These are phyloP conservation scores for Phytopythium delawarense DNA, from an alignment of 352 stramenopile genomes.

Conservation along the genomic window DNA sequence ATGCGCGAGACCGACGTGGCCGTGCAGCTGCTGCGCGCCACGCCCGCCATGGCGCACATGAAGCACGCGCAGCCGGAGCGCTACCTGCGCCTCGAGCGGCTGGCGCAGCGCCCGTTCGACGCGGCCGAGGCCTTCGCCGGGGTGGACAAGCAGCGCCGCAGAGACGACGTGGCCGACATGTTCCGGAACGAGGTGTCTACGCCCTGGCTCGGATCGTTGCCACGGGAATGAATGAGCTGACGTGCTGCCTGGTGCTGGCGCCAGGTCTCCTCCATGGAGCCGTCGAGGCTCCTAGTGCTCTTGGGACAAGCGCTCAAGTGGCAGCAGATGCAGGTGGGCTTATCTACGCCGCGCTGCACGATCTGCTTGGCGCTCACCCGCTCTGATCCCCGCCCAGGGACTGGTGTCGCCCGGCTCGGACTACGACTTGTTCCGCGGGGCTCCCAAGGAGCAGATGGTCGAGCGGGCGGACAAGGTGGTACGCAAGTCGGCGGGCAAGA, in stretches of 20 bases:
- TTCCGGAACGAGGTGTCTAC: conserved; percentile 58
- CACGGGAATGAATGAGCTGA: background rate
- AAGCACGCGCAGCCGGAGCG: conserved; percentile 47
- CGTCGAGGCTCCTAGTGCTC: conserved; percentile 85
- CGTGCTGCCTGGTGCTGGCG: background rate
- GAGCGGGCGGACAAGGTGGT: conserved; percentile 64
- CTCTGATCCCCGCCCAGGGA: conserved; percentile 27
- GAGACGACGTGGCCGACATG: conserved; percentile 71
- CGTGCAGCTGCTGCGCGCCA: conserved; percentile 46
- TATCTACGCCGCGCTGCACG: background rate
- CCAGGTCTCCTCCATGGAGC: conserved; percentile 57
- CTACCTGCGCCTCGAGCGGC: conserved; percentile 68
- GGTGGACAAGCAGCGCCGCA: conserved; percentile 69
- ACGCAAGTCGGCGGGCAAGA: conserved; percentile 65
- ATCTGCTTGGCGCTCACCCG: background rate
- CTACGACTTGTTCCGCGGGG: conserved; percentile 82
- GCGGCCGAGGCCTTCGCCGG: conserved; percentile 58
- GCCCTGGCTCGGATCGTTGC: background rate
- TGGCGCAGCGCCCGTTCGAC: conserved; percentile 75
- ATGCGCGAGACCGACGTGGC: conserved; percentile 78
- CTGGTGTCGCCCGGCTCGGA: conserved; percentile 51
- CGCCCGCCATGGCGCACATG: conserved; percentile 43
- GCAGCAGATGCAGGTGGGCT: conserved; percentile 70
- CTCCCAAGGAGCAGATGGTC: conserved; percentile 40
- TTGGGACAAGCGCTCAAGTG: conserved; percentile 89